Conservation (phyloP, 495 filamentous ascomycete species). For the Aspergillus saccharolyticus region DNA sequence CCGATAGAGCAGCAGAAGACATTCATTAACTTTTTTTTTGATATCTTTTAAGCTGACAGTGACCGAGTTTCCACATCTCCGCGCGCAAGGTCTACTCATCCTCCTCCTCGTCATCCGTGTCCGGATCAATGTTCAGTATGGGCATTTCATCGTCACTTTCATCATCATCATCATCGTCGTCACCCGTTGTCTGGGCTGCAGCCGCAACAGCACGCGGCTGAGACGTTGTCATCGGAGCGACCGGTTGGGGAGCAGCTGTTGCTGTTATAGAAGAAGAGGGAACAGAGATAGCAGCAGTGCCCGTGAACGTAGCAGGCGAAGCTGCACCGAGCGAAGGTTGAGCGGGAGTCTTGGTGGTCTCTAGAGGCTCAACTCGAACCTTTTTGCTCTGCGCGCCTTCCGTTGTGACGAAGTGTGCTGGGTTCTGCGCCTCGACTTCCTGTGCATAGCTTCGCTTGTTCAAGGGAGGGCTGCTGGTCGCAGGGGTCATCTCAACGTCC, state of each 20-base stretch:
- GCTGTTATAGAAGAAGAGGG: slow-evolving; percentile 2
- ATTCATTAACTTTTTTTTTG: no score
- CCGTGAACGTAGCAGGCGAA: slow-evolving; percentile 12
- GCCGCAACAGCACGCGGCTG: neutral
- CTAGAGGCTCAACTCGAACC: slow-evolving; percentile 24
- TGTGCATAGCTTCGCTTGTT: slow-evolving; percentile 36
- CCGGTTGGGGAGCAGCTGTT: neutral
- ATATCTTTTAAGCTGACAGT: neutral
- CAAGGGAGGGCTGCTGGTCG: slow-evolving; percentile 4
- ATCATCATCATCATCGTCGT: slow-evolving; percentile 45
- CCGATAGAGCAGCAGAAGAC: no score
- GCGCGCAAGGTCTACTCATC: slow-evolving; percentile 29
- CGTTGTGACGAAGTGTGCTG: neutral
- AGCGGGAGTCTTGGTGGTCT: slow-evolving; percentile 5
- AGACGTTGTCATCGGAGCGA: neutral
- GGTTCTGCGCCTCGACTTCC: slow-evolving; percentile 15
- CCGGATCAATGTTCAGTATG: slow-evolving; percentile 42
- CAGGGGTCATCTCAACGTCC: slow-evolving; percentile 13
- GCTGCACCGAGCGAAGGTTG: slow-evolving; percentile 9
- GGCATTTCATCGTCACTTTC: slow-evolving; percentile 49
- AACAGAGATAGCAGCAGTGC: slow-evolving; percentile 13
- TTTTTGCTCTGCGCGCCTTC: slow-evolving; percentile 26
- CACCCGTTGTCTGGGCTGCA: slow-evolving; percentile 11
- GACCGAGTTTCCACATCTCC: neutral
- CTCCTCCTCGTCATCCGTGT: slow-evolving; percentile 41